Base-by-base conservation (phyloP, 345 rosid species). In the Dovyalis caffra region DNA sequence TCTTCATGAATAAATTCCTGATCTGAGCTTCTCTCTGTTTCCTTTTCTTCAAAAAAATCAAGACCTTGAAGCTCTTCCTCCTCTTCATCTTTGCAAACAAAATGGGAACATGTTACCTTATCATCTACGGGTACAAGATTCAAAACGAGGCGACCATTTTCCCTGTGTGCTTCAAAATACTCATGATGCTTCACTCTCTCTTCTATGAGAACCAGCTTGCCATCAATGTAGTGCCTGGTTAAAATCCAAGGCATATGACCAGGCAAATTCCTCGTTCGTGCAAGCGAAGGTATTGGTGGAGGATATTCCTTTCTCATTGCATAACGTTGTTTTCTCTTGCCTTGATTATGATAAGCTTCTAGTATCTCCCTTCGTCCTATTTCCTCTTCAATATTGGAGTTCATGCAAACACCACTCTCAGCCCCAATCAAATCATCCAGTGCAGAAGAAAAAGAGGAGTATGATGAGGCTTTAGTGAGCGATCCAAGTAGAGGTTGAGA, bases 231-330 rank as follows among this genome's bases (percentile, higher is more conserved):
- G 23, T 80, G 70, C 51, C 88, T 80, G 2, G 69, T 71, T 2
- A 87, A 66, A 65, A 76, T 75, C 90, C 91, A 83, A 32, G 87
- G 85, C 85, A 81, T 83, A 32, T 71, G 86, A 28, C 84, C 71
- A 1, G 73, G 78, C 72, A 78, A 65, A 64, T 85, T 84, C 45
- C 76, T 88, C 0, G 86, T 87, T 18, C 80, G 78, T 33, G 88
- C 85, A 16, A 87, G 79, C 14, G 72, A 63, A 6, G 87, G 85
- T 34, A 89, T 83, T 18, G 83, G 73, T 31, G 89, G 91, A 18
- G 93, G 91, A 40, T 76, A 86, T 49, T 74, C 81, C 64, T 61
- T 76, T 58, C 18, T 51, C 68, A 32, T 28, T 53, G 40, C 32
- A 23, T 25, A 2, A 8, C 31, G 66, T 43, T 58, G 69, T 47